A percentile compares a stretch with the other conserved stretches of the same genome.
These are phyloP conservation scores for Mortierella antarctica DNA, from an alignment of 192 early-diverging fungal species.

Conservation along the genomic window DNA sequence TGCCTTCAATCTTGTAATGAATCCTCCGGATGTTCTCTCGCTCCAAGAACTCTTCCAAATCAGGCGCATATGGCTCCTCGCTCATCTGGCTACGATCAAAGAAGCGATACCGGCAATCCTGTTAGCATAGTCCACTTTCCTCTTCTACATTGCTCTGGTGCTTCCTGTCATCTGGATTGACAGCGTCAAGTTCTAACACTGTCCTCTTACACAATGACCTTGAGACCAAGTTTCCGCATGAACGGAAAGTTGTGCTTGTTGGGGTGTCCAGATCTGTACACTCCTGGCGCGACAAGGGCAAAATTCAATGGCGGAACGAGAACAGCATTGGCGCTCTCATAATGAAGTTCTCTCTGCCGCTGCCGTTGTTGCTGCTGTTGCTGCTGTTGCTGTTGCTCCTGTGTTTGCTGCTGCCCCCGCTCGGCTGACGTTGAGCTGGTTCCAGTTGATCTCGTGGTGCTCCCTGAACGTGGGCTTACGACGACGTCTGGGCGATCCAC, in stretches of 20 bases:
- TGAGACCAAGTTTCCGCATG: constrained; percentile 83
- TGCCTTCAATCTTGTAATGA: constrained; percentile 86
- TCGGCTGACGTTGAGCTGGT: neutral
- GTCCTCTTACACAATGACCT: constrained; percentile 82
- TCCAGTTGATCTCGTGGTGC: constrained; percentile 7
- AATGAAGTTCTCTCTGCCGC: constrained; percentile 40
- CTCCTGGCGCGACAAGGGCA: constrained; percentile 90
- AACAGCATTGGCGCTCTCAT: constrained; percentile 57
- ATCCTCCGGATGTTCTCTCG: constrained; percentile 79
- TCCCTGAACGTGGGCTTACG: constrained; percentile 1
- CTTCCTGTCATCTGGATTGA: too few relatives aligned
- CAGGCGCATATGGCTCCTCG: constrained; percentile 72
- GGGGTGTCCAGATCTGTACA: constrained; percentile 96
- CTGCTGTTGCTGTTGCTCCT: constrained; percentile 2
- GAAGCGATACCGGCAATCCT: neutral
- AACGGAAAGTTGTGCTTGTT: constrained; percentile 93
- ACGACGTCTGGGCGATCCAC: neutral
- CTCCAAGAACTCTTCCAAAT: constrained; percentile 78
- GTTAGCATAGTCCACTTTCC: too few relatives aligned
- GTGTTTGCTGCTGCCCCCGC: neutral
- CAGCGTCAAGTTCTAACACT: neutral
- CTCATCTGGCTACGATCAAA: constrained; percentile 62
- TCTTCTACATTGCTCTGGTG: too few relatives aligned
- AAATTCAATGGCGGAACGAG: constrained; percentile 96
- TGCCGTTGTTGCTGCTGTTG: constrained; percentile 30